phyloP scores from a whole-genome alignment of 768 basidiomycete genomes.

The Podaxis sp. region DNA sequence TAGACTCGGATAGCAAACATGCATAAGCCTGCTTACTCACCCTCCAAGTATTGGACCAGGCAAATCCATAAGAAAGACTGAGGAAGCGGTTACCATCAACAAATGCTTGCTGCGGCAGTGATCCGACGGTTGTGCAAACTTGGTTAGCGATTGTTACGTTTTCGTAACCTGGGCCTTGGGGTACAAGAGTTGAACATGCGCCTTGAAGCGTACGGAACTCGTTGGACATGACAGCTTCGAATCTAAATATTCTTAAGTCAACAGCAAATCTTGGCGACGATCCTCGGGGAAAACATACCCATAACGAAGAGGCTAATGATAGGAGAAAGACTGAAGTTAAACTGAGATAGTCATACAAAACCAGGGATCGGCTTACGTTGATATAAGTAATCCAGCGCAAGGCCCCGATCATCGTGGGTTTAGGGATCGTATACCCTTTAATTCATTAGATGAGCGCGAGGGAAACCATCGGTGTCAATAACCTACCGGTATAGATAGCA shows the following conservation, averaged over 20 bases:
- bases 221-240: conserved; percentile 76
- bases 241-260: conserved; percentile 51
- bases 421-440: conserved; percentile 43
- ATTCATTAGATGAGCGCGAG: not conserved
- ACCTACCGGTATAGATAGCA: conserved; percentile 29
- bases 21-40: conserved; percentile 24
- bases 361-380: conserved; percentile 39
- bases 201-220: conserved; percentile 77
- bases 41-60: conserved; percentile 38
- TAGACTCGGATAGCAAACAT: not conserved
- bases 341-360: not conserved
- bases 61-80: conserved; percentile 46
- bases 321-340: conserved; percentile 11
- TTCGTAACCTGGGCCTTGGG: conserved; percentile 62
- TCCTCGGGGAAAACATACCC: conserved; percentile 16
- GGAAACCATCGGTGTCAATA: not conserved
- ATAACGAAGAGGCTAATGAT: conserved; percentile 16
- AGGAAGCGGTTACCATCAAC: conserved; percentile 60
- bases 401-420: conserved; percentile 64
- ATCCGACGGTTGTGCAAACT: conserved; percentile 70
- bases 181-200: conserved; percentile 54
- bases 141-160: conserved; percentile 59
- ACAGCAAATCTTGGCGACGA: conserved; percentile 35
- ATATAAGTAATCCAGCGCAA: conserved; percentile 66
- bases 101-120: conserved; percentile 48